phyloP scores from a whole-genome alignment of 2,329 filamentous ascomycete genomes.

The Talaromyces sp. region DNA sequence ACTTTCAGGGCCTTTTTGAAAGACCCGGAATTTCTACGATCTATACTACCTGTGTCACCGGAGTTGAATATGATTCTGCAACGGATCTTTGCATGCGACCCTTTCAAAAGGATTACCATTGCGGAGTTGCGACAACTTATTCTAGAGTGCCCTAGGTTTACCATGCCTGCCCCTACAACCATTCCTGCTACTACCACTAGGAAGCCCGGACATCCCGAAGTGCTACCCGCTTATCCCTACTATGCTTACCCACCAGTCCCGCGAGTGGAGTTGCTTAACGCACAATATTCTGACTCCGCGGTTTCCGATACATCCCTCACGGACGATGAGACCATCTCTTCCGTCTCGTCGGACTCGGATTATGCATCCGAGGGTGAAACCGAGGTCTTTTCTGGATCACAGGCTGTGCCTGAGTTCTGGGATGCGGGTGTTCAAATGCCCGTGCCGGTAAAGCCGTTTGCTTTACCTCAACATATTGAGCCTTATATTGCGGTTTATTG shows the following conservation, averaged over 20 bases:
- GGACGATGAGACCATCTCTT: slow-evolving; percentile 31
- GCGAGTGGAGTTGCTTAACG: slow-evolving; percentile 30
- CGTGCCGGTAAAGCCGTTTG: slow-evolving; percentile 27
- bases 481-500: slow-evolving; percentile 27
- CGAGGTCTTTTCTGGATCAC: slow-evolving; percentile 25
- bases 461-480: slow-evolving; percentile 22
- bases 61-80: slow-evolving; percentile 84
- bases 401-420: slow-evolving; percentile 24
- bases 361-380: slow-evolving; percentile 28
- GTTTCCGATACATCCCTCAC: slow-evolving; percentile 37
- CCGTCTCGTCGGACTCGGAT: slow-evolving; percentile 28
- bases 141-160: slow-evolving; percentile 69
- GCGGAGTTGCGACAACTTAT: slow-evolving; percentile 73
- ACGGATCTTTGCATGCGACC: slow-evolving; percentile 81
- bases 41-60: slow-evolving; percentile 83
- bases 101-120: slow-evolving; percentile 74
- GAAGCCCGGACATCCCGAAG: slow-evolving; percentile 27
- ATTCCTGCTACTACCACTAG: slow-evolving; percentile 31
- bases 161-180: slow-evolving; percentile 36
- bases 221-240: slow-evolving; percentile 31
- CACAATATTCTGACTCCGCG: slow-evolving; percentile 37
- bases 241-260: slow-evolving; percentile 33
- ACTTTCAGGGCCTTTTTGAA: slow-evolving; percentile 88
- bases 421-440: slow-evolving; percentile 22
- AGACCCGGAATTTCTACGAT: slow-evolving; percentile 80